Evolutionary conservation across 129 eudicot genomes (phyloP), one percentile per base, ranked within the genome.

Genomic region (Saussurea involucrata): DNA sequence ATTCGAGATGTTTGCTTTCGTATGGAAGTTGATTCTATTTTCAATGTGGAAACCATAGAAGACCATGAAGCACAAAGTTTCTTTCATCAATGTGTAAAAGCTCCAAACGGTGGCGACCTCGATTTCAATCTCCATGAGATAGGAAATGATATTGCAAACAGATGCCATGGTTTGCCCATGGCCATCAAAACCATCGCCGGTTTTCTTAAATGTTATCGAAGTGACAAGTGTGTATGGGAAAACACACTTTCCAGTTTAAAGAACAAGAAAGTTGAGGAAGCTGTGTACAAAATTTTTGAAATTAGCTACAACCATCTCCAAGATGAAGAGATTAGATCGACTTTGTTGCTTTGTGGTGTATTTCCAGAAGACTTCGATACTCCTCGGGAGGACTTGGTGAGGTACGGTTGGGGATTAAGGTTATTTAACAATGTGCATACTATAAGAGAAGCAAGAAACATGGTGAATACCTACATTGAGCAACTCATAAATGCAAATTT

Each of bases 281-380:
- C 8, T 34, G 29, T 68, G 2, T 18, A 68, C 18, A 17, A 71
- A 42, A 15, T 72, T 28, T 9, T 72, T 11, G 17, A 29, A n/a
- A 28, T 72, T 0, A 72, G 76, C 66, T 72, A 49, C 66, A 5
- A 49, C 2, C 0, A 55, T 72, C 22, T 72, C 9, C 4, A 28
- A 49, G 24, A 72, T 1, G 66, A 53, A 15, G 65, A 53, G 66
- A 15, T 3, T 1, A 53, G 18, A n/a, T 17, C 37, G 5, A n/a
- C 9, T 28, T 72, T 72, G 27, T n/a, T 72, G 17, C 76, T 49
- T 28, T 49, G 76, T 72, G 76, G 76, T 4, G 28, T 72, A 28
- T 72, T 46, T 15, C 44, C 25, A 1, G 66, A 72, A 3, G 77
- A 73, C 44, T 31, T 4, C 18, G 2, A 73, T 31, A 73, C 57